Evolutionary conservation across 139 green algal species (phyloP).

Genomic region (Ettlia oleoabundans): DNA sequence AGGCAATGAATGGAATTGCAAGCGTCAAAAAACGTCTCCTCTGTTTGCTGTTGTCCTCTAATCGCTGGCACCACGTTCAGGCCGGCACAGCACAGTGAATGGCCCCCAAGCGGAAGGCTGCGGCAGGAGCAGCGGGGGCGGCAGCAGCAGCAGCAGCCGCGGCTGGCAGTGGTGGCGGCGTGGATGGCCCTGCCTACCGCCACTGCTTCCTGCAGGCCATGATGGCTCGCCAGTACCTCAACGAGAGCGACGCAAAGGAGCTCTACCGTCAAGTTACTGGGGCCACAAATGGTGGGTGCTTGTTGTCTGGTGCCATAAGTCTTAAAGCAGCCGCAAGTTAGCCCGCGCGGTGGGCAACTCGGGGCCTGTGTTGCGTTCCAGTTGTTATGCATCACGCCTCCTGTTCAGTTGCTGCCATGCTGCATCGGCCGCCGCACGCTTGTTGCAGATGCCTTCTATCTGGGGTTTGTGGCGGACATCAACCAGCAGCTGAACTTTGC

Average conservation of each 20-base stretch:
- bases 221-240: constrained; percentile 14
- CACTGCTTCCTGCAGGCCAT: constrained; percentile 37
- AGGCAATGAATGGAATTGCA: no score
- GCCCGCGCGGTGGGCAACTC: no score
- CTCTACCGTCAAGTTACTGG: constrained; percentile 16
- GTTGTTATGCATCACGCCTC: no score
- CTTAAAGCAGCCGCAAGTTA: no score
- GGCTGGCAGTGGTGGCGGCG: neutral
- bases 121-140: neutral
- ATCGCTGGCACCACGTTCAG: no score
- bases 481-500: constrained; percentile 31
- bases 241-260: constrained; percentile 11
- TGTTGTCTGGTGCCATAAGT: no score
- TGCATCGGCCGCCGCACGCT: neutral
- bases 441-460: constrained; percentile 6
- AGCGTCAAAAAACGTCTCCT: no score
- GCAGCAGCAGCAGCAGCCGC: constrained; percentile 9
- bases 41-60: no score
- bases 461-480: constrained; percentile 20
- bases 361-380: no score
- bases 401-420: neutral
- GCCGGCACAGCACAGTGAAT: no score
- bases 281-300: neutral
- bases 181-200: neutral
- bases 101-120: neutral